Base-by-base conservation (phyloP, 2,329 filamentous ascomycete species). In the Aspergillus texensis region DNA sequence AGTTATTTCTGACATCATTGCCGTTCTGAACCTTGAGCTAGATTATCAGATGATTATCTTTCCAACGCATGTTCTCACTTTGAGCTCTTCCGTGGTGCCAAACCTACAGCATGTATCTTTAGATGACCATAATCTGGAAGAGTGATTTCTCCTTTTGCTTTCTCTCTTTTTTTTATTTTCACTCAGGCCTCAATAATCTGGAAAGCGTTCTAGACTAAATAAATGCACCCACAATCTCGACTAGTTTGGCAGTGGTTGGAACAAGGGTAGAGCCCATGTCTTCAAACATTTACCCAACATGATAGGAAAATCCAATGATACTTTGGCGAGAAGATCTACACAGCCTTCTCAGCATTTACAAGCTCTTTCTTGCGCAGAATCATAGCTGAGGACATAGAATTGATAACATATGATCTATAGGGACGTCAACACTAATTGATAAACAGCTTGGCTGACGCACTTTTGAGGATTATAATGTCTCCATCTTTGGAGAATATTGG, bases 141-240 rank as follows among this genome's bases (percentile, higher is more conserved):
- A 10, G 6, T 41, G 6, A 6, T 41, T 41, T 41, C 39, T 41
- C 19, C 9, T 41, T 2, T n/a, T 16, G 9, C 0, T 19, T n/a
- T 41, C 39, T n/a, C 39, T 41, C 16, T 41, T 10, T 41, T 41
- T 41, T 4, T 41, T 4, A 10, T 41, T n/a, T 41, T n/a, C 4
- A 0, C 16, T n/a, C 19, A 8, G 19, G 19, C 8, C 19, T 19
- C 19, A 41, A n/a, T 41, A 41, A 8, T 6, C 6, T 1, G 4
- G 9, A n/a, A 2, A 19, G 16, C 1, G 6, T 10, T 9, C 3
- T 6, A 9, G 6, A 3, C 1, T n/a, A 6, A 4, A 19, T n/a
- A 8, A 8, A 1, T 41, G 8, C 19, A n/a, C 9, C 39, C 16
- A 41, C 14, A 10, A 19, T 19, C 6, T n/a, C 9, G 1, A 8